These are phyloP conservation scores for Phellopilus nigrolimitatus DNA, from an alignment of 1,284 basidiomycete species.

Conservation along the genomic window DNA sequence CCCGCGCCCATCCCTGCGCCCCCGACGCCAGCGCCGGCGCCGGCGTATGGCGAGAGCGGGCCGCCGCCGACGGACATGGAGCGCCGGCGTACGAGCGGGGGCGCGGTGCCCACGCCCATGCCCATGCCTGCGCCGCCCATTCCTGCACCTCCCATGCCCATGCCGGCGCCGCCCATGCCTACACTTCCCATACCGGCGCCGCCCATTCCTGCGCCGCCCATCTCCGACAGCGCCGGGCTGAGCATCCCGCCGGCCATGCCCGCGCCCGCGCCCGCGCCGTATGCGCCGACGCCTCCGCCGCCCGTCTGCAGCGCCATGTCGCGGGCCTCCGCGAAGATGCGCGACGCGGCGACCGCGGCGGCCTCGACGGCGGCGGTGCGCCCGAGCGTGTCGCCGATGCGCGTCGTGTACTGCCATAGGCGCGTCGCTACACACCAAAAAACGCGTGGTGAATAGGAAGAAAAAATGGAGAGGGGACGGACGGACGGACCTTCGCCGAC, in stretches of 20 bases:
- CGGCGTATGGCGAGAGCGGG: background rate
- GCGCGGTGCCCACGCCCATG: slow-evolving; percentile 8
- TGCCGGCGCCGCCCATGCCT: slow-evolving; percentile 6
- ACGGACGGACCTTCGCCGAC: slow-evolving; percentile 24
- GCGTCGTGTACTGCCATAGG: slow-evolving; percentile 26
- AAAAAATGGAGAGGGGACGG: background rate
- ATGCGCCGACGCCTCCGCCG: slow-evolving; percentile 1
- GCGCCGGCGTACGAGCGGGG: slow-evolving; percentile 12
- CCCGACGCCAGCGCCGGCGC: background rate
- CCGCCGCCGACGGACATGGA: slow-evolving; percentile 6
- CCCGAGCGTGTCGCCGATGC: slow-evolving; percentile 23
- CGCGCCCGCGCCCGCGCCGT: background rate
- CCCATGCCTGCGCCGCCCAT: background rate
- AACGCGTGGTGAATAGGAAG: background rate
- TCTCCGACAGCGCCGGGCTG: background rate
- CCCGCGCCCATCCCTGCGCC: background rate
- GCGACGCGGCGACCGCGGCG: slow-evolving; percentile 24
- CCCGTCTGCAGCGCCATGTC: background rate
- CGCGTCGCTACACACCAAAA: slow-evolving; percentile 13
- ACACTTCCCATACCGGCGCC: background rate
- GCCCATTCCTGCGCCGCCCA: background rate
- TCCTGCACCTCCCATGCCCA: background rate
- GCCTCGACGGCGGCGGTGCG: slow-evolving; percentile 28
- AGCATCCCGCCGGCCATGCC: background rate
- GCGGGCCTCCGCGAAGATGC: slow-evolving; percentile 20